phyloP scores from a whole-genome alignment of 306 rosid species.

The Vigna angularis region DNA sequence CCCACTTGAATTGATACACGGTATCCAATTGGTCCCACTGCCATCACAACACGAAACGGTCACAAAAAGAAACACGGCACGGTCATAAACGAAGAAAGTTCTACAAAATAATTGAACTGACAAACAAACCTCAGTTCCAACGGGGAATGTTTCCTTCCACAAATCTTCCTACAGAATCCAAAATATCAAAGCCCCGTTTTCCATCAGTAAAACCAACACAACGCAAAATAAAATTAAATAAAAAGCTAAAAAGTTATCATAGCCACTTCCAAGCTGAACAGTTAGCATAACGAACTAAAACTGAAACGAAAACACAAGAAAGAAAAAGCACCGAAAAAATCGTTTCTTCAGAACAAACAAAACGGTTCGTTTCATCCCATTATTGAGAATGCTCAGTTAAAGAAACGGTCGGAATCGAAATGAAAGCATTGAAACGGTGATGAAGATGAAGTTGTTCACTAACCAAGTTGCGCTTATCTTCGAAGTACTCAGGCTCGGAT shows the following conservation, averaged over 20 bases:
- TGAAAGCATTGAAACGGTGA: not conserved
- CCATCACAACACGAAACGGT: conserved; percentile 1
- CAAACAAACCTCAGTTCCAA: conserved; percentile 64
- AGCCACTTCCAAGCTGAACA: conserved; percentile 15
- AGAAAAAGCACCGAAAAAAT: not conserved
- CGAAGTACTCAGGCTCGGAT: conserved; percentile 56
- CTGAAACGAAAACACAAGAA: not conserved
- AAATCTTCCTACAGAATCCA: conserved; percentile 56
- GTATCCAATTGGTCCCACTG: conserved; percentile 68
- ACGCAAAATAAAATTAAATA: not conserved
- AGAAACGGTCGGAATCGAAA: not conserved
- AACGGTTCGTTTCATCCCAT: not conserved
- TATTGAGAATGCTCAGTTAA: not conserved
- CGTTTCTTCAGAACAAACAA: not conserved
- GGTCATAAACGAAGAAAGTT: conserved; percentile 4
- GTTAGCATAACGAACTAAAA: not conserved
- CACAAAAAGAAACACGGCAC: not conserved
- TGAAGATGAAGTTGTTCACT: not conserved
- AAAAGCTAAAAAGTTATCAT: not conserved
- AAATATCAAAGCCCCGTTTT: conserved; percentile 22
- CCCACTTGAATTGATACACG: conserved; percentile 61
- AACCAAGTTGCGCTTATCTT: conserved; percentile 68
- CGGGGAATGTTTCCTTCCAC: conserved; percentile 59
- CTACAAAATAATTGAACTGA: conserved; percentile 2
- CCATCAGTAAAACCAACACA: conserved; percentile 12